Base-by-base conservation (phyloP, 192 early-diverging fungal genomes). In the Ambispora gerdemannii region DNA sequence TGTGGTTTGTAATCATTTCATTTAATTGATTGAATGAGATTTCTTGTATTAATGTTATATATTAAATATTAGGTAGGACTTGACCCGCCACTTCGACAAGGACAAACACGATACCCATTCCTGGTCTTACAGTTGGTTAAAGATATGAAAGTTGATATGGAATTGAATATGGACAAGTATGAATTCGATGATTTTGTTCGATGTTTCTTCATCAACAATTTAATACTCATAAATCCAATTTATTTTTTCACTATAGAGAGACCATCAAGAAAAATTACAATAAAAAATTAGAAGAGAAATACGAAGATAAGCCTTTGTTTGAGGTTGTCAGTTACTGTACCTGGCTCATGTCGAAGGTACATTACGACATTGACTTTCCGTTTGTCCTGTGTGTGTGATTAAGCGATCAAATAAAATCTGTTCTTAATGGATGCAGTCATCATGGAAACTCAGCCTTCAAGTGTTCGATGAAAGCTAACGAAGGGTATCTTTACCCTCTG, bases 391-490 rank as follows among this genome's bases (percentile, higher is more conserved):
- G n/a, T n/a, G n/a, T n/a, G 15, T 69, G 68, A 53, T 76, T 15
- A 6, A 10, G 15, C 38, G 6, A 43, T 10, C 7, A n/a, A n/a
- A n/a, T n/a, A n/a, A n/a, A 43, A 43, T 43, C 15, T 43, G 38
- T 43, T 10, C 38, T 15, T 43, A 6, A 43, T n/a, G n/a, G n/a
- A n/a, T 75, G 63, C 69, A 91, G 90, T 53, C 85, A 88, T 55
- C 92, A 94, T 66, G 86, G 83, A 27, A 80, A 90, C n/a, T 80
- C 83, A 56, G 95, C 93, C n/a, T 80, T 98, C 76, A 96, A 97
- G 77, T 95, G 93, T 67, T 95, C 93, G 32, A 88, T 93, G 83
- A 98, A 97, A 81, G 95, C 97, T 35, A 96, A 91, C 83, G 97
- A 98, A 74, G 93, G 92, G 64, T 89, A 89, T 53, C 77, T 98